Conservation (phyloP, 306 rosid genomes). For the Prunus padus region DNA sequence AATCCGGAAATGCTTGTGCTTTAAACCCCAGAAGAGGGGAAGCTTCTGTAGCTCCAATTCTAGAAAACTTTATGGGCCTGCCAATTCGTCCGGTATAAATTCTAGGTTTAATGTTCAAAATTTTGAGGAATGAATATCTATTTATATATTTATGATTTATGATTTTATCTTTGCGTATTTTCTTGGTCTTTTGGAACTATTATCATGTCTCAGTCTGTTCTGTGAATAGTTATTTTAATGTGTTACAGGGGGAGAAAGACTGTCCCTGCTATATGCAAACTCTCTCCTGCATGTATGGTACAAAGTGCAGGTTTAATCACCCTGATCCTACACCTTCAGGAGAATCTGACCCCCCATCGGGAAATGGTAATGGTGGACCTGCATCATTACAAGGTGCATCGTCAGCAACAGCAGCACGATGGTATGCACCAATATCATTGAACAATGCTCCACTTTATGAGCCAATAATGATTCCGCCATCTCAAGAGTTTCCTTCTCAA, state of each 20-base stretch:
- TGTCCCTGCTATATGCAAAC: constrained; percentile 84
- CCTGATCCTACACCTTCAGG: constrained; percentile 81
- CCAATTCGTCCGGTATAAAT: constrained; percentile 80
- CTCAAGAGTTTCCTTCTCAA: constrained; percentile 54
- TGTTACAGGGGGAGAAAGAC: constrained; percentile 74
- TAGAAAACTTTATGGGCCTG: constrained; percentile 78
- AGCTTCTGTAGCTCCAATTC: constrained; percentile 29
- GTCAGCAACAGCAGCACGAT: constrained; percentile 54
- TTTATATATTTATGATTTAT: background rate
- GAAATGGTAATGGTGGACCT: constrained; percentile 58
- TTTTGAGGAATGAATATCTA: constrained; percentile 7
- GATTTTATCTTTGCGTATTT: background rate
- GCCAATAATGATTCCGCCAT: constrained; percentile 57
- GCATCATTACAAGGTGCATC: constrained; percentile 55
- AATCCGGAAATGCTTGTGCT: constrained; percentile 74
- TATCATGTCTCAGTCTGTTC: background rate
- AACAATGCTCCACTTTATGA: constrained; percentile 64
- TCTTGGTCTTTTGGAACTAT: background rate
- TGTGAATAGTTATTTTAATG: constrained; percentile 7
- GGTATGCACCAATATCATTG: constrained; percentile 61
- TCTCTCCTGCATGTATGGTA: constrained; percentile 85
- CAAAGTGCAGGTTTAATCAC: constrained; percentile 84
- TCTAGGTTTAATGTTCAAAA: background rate
- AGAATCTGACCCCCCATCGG: constrained; percentile 48
- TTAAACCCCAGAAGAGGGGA: constrained; percentile 60